phyloP scores from a whole-genome alignment of 257 asterid genomes.

The Solanum rostratum region DNA sequence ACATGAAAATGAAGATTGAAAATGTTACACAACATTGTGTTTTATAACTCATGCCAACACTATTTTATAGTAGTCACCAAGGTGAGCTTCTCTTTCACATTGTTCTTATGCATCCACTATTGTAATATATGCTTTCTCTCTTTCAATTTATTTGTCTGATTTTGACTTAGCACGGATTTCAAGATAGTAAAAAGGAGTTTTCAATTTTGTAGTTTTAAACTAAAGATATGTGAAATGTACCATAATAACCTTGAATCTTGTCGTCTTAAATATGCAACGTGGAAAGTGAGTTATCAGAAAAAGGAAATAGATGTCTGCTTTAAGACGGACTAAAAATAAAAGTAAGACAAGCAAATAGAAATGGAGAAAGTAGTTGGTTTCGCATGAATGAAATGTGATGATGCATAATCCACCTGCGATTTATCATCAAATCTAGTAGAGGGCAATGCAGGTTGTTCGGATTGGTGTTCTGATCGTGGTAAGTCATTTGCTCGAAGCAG shows the following conservation, averaged over 20 bases:
- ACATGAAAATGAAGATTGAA: too few relatives aligned
- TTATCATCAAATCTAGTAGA: constrained; percentile 13
- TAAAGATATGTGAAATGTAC: too few relatives aligned
- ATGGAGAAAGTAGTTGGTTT: neutral
- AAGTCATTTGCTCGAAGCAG: constrained; percentile 33
- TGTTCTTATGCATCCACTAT: neutral
- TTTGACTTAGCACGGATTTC: too few relatives aligned
- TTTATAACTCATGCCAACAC: too few relatives aligned
- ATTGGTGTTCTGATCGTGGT: neutral
- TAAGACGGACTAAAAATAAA: neutral
- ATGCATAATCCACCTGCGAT: constrained; percentile 28
- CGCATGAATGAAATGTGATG: neutral
- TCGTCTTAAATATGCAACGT: neutral
- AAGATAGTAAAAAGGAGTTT: too few relatives aligned
- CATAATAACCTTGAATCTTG: too few relatives aligned
- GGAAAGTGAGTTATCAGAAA: neutral
- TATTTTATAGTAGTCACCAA: too few relatives aligned
- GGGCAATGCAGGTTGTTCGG: constrained; percentile 19
- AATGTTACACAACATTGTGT: too few relatives aligned
- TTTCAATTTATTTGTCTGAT: too few relatives aligned
- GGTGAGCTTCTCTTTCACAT: neutral
- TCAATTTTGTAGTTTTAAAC: too few relatives aligned
- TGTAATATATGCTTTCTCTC: too few relatives aligned
- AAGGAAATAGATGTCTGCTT: neutral
- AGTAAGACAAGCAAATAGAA: neutral